A percentile compares a stretch with the other conserved stretches of the same genome.
Evolutionary conservation across 768 basidiomycete genomes (phyloP).

Genomic region (Rhizopogon vesiculosus): DNA sequence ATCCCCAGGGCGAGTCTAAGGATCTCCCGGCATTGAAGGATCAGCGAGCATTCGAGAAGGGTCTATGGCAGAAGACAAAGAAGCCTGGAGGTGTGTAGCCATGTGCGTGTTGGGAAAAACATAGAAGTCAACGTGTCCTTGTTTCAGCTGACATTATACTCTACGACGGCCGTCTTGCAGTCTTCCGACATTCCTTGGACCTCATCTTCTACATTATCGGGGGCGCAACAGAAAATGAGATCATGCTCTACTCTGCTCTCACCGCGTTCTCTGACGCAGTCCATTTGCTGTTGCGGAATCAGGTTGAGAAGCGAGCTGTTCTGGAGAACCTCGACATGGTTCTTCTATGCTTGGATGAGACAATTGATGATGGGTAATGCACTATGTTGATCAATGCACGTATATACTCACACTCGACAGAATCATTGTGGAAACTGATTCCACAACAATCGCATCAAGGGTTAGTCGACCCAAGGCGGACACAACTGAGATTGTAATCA

Average conservation of each 20-base stretch:
- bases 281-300: constrained; percentile 79
- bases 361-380: constrained; percentile 93
- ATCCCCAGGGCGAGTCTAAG: constrained; percentile 58
- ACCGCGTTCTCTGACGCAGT: constrained; percentile 83
- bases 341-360: constrained; percentile 91
- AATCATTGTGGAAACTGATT: constrained; percentile 95
- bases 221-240: constrained; percentile 85
- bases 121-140: not conserved
- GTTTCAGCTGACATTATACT: constrained; percentile 85
- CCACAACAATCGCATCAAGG: constrained; percentile 90
- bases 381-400: not conserved
- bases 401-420: constrained; percentile 36
- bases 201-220: constrained; percentile 93
- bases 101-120: not conserved
- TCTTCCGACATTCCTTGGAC: constrained; percentile 94
- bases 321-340: constrained; percentile 94
- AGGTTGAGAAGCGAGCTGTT: constrained; percentile 92
- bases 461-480: constrained; percentile 92
- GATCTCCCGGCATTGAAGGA: constrained; percentile 76
- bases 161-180: constrained; percentile 84
- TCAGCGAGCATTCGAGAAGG: constrained; percentile 94
- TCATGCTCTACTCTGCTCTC: constrained; percentile 89
- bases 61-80: constrained; percentile 92
- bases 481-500: constrained; percentile 94
- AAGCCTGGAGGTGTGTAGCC: constrained; percentile 73